Evolutionary conservation across 225 moss, liverwort and hornwort species (phyloP), one percentile per base, ranked within the genome.

Genomic region (Bryum argenteum): DNA sequence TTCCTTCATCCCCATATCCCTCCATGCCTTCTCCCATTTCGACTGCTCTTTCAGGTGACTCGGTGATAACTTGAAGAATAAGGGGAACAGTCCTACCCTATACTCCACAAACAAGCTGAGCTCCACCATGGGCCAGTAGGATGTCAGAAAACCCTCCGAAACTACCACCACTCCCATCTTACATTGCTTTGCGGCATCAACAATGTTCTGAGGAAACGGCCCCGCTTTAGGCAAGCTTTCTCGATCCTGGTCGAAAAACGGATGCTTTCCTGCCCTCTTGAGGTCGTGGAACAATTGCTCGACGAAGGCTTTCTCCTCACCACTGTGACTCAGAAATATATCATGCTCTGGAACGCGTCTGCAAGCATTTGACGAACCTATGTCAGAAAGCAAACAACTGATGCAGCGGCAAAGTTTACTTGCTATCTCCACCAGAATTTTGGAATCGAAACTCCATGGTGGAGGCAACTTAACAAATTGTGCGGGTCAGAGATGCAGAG

Each of bases 321-420:
- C 66, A 37, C 58, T 72, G 28, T 64, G 73, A 11, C 73, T 73
- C 63, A 73, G 24, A 5, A 67, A 67, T 37, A 68, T 68, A 6
- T 55, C 55, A 38, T 67, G 12, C 41, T 54, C 4, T 2, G 18
- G 19, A 52, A 52, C 19, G 15, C 18, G n/a, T 52, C 52, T 52
- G 52, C 52, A 44, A 44, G 44, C 3, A 44, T 44, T 44, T 44
- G 11, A 13, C 15, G 1, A 6, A 33, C 33, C 1, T 2, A 16
- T 16, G 15, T 47, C 7, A 47, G 16, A 47, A 47, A 33, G 16
- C 16, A 1, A 14, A 47, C 47, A 15, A 16, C 47, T 47, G 14
- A 47, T 12, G 6, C 16, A 47, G 0, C 16, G 47, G 16, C 1
- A 47, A 10, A 16, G 5, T 3, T 47, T 47, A 14, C 47, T 47